These are phyloP conservation scores for Vanderwaltozyma yarrowii DNA, from an alignment of 805 yeast genomes.

Conservation along the genomic window DNA sequence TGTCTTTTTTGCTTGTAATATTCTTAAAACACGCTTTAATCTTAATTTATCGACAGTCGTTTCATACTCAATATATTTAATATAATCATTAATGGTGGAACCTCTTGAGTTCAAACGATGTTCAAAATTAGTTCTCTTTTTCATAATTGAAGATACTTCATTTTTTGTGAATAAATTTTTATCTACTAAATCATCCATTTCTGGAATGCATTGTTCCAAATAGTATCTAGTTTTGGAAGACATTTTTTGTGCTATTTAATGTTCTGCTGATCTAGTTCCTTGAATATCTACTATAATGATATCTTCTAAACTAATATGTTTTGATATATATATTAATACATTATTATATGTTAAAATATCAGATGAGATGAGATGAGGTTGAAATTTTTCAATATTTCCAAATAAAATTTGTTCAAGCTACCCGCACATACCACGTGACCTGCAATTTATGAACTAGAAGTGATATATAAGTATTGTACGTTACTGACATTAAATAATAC, in stretches of 20 bases:
- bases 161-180: constrained; percentile 73
- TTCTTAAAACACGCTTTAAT: constrained; percentile 54
- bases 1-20: constrained; percentile 43
- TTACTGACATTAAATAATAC: too few relatives aligned
- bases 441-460: too few relatives aligned
- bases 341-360: too few relatives aligned
- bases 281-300: too few relatives aligned
- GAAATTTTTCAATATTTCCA: constrained; percentile 1
- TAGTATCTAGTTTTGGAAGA: constrained; percentile 47
- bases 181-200: constrained; percentile 74
- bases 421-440: too few relatives aligned
- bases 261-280: too few relatives aligned
- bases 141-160: constrained; percentile 78
- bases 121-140: constrained; percentile 91
- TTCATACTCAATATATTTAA: constrained; percentile 74
- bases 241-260: constrained; percentile 31
- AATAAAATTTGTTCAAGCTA: not conserved
- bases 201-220: constrained; percentile 72
- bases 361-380: constrained; percentile 14
- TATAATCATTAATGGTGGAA: constrained; percentile 63
- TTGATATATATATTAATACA: too few relatives aligned
- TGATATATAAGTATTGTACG: too few relatives aligned
- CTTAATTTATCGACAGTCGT: constrained; percentile 68
- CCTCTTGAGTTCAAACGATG: constrained; percentile 82
- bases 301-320: too few relatives aligned